Base-by-base conservation (phyloP, 1,139 yeast species). In the Kazachstania sp. region DNA sequence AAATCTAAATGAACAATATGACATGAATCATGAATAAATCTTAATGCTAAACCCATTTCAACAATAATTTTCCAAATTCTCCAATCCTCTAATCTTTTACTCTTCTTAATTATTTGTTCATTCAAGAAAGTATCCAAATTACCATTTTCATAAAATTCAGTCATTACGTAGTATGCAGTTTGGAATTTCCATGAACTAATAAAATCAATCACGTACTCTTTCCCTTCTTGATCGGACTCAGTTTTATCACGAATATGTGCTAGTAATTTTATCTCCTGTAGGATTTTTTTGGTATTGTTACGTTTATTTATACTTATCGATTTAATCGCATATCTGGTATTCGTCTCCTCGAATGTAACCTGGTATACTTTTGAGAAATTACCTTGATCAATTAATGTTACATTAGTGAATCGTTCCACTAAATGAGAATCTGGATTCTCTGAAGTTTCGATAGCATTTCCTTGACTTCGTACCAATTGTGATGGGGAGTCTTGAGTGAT, bases 61-160 rank as follows among this genome's bases (percentile, higher is more conserved):
- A 84, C 83, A 53, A 90, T 70, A 38, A 94, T 90, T 68, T 92
- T 92, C 99, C 99, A 92, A 39, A 90, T 90, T 55, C 99, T 77
- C 82, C 96, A 92, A 64, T 92, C 98, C 64, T 92, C 99, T 41
- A 83, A 69, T 30, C 64, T 53, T 23, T 54, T 54, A 29, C 63
- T 58, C 51, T 78, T 75, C 7, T 81, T 71, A n/a, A 85, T 72
- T 53, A 84, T 81, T 49, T 94, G 94, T 62, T 83, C 82, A 54
- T 86, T 95, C 45, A 92, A 67, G 62, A 92, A 92, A 48, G 79
- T 77, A 61, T 82, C 95, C 45, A 92, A 69, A 26, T 92, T 86
- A 1, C 98, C 98, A 60, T 92, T 90, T 62, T 92, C 99, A 68
- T 97, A 92, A 63, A 72, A 88, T 60, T 90, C 97, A 2, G 95